Percentiles rank a stretch among this genome's conserved stretches.
These are phyloP conservation scores for Trichopus zeylanicus DNA, from an alignment of 116 monocot species.

Conservation along the genomic window DNA sequence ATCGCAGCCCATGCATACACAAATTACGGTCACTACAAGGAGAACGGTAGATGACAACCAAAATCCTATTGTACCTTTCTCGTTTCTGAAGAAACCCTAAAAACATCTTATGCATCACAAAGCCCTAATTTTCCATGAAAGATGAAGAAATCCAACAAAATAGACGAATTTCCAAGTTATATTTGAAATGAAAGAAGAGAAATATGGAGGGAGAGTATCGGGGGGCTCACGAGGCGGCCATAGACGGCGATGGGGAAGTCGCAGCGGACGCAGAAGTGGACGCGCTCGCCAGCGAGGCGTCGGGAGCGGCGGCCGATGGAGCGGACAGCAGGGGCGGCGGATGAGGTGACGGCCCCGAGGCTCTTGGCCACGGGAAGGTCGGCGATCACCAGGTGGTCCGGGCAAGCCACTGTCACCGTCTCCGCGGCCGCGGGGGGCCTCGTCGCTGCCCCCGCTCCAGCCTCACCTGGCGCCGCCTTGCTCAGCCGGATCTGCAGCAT, in stretches of 20 bases:
- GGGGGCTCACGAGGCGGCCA: conserved; percentile 56
- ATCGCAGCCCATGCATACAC: too few relatives aligned
- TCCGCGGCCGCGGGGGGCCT: conserved; percentile 34
- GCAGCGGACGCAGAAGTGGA: conserved; percentile 79
- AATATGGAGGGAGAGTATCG: neutral
- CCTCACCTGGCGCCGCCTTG: conserved; percentile 35
- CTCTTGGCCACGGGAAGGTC: conserved; percentile 95
- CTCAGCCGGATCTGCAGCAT: conserved; percentile 91
- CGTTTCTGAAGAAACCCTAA: too few relatives aligned
- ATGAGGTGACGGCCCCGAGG: conserved; percentile 55
- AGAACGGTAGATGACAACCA: too few relatives aligned
- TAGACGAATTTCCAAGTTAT: neutral
- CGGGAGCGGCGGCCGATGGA: conserved; percentile 82
- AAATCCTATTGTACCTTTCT: too few relatives aligned
- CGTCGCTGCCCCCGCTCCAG: conserved; percentile 17
- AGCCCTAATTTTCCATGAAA: neutral
- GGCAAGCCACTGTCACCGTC: conserved; percentile 87
- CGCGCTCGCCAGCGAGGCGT: conserved; percentile 60
- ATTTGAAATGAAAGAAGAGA: too few relatives aligned
- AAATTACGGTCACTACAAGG: too few relatives aligned
- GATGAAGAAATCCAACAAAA: neutral
- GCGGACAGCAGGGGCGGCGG: conserved; percentile 27
- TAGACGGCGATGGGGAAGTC: conserved; percentile 82
- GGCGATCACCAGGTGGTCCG: conserved; percentile 88
- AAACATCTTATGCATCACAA: neutral